phyloP scores from a whole-genome alignment of 352 stramenopile species.

The Pythium folliculosum region DNA sequence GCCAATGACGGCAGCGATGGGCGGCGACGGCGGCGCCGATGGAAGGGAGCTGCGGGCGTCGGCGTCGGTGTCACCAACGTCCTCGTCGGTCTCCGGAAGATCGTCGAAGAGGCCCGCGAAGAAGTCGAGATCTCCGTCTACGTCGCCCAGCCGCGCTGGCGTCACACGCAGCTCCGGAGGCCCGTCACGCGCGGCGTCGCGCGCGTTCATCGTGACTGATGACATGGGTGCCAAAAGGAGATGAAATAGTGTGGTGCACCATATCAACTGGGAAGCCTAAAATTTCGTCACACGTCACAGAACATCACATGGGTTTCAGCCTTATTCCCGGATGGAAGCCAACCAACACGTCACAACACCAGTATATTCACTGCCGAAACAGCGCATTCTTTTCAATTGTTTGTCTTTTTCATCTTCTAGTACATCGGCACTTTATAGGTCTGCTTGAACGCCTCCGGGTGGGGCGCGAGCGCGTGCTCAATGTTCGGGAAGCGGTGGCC shows the following conservation, averaged over 20 bases:
- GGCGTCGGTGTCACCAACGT: too few relatives aligned
- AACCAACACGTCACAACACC: too few relatives aligned
- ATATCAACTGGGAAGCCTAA: background rate
- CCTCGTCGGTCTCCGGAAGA: background rate
- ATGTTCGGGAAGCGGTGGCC: slow-evolving; percentile 84
- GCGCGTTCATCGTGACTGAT: background rate
- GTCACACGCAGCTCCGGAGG: background rate
- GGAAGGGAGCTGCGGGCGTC: too few relatives aligned
- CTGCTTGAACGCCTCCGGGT: slow-evolving; percentile 80
- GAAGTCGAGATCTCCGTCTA: slow-evolving; percentile 8
- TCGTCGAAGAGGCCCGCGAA: slow-evolving; percentile 8
- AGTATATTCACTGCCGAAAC: too few relatives aligned
- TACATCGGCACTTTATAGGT: slow-evolving; percentile 42
- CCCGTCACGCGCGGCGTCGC: background rate
- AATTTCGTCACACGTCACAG: background rate
- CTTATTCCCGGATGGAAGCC: too few relatives aligned
- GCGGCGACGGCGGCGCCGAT: background rate
- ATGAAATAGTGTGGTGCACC: background rate
- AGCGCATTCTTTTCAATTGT: too few relatives aligned
- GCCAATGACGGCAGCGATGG: background rate
- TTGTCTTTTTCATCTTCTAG: background rate
- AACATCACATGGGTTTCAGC: too few relatives aligned
- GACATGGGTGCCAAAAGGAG: background rate
- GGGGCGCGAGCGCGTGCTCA: slow-evolving; percentile 77
- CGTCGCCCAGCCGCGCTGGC: background rate